Evolutionary conservation across 2,329 filamentous ascomycete genomes (phyloP), one percentile per base, ranked within the genome.

Genomic region (Nectriaceae sp.): DNA sequence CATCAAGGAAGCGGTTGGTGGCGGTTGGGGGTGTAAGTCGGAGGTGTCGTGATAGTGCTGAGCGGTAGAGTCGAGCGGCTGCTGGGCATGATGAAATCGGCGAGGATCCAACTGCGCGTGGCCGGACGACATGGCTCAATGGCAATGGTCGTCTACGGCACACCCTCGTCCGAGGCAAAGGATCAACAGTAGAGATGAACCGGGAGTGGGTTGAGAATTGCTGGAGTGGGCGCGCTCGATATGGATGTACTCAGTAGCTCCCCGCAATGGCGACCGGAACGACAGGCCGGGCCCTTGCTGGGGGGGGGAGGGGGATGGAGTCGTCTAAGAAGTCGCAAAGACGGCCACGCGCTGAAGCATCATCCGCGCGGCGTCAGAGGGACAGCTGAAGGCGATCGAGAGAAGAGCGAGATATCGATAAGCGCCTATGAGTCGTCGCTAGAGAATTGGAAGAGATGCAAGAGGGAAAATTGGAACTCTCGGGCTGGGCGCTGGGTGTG

Each of bases 1-100:
- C 58, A 78, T 73, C 59, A 75, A 60, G 54, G 56, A 47, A 47
- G 56, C 46, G 52, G 60, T 52, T 19, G 59, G 47, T 26, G 55
- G 47, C 24, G 56, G 50, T 21, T 42, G 49, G 42, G 56, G 53
- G 29, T 59, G 55, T 46, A 62, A 52, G 44, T 52, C 53, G 49
- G 53, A 46, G 35, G 53, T 47, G 49, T 59, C 53, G 44, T 52
- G 56, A 48, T 61, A 65, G 18, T 64, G 46, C 44, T 62, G 63
- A 38, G 59, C 56, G 31, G 49, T 40, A 38, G 57, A 47, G 48
- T 61, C 57, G 51, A 65, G 56, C 42, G 57, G 48, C 46, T 59
- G 59, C 35, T 61, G 65, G 45, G 60, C 63, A 65, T 70, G 56
- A 44, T 59, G 63, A 42, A 56, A 56, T 18, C 60, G 64, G 46